Evolutionary conservation across 78 protist genomes (phyloP).

Genomic region (Dictyostelium brefeldianum): DNA sequence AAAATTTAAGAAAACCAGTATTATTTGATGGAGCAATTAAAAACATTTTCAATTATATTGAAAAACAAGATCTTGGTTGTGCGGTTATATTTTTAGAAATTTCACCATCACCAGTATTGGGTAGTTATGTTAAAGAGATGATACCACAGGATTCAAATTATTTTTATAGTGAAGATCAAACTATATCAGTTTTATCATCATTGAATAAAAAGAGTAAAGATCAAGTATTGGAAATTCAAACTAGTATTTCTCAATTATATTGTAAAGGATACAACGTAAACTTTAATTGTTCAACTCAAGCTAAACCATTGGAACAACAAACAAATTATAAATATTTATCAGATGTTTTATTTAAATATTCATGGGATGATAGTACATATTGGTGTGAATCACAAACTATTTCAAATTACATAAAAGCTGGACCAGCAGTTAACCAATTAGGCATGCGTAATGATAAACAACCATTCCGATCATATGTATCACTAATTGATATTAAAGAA

Average conservation of each 20-base stretch:
- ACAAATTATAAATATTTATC: background rate
- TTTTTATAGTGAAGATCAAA: background rate
- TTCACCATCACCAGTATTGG: conserved; percentile 47
- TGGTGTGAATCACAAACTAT: conserved; percentile 6
- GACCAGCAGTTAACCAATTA: background rate
- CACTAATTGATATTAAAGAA: too few species aligned
- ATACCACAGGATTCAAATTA: background rate
- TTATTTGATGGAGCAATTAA: background rate
- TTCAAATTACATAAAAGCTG: background rate
- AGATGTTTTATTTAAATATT: background rate
- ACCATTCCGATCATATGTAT: background rate
- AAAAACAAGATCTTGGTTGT: background rate
- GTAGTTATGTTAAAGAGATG: background rate
- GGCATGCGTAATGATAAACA: background rate
- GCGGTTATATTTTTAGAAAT: conserved; percentile 19
- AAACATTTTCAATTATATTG: background rate
- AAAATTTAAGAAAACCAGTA: conserved; percentile 21
- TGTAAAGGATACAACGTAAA: too few species aligned
- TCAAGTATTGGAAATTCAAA: too few species aligned
- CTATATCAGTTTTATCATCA: background rate
- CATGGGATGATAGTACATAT: conserved; percentile 3
- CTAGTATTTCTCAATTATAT: too few species aligned
- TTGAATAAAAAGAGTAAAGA: too few species aligned
- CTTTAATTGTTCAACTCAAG: background rate
- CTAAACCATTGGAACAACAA: background rate